Evolutionary conservation across 768 basidiomycete genomes (phyloP).

Genomic region (Suillus subalutaceus): DNA sequence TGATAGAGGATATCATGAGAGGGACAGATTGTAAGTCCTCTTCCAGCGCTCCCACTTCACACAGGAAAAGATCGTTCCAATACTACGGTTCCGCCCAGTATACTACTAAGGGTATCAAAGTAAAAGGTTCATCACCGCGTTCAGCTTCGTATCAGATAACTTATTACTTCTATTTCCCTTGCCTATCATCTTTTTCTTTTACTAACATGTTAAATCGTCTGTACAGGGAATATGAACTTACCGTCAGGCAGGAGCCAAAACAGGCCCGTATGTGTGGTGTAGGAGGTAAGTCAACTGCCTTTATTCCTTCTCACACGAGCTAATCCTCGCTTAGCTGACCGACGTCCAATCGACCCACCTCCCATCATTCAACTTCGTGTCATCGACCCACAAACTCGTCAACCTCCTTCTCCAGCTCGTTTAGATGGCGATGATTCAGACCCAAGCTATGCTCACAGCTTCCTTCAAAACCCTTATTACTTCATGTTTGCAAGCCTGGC

Average conservation of each 20-base stretch:
- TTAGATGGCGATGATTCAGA: slow-evolving; percentile 38
- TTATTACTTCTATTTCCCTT: neutral
- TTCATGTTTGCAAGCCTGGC: slow-evolving; percentile 95
- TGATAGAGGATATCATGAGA: slow-evolving; percentile 31
- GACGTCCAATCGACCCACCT: slow-evolving; percentile 95
- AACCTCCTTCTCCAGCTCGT: slow-evolving; percentile 30
- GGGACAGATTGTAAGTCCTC: slow-evolving; percentile 41
- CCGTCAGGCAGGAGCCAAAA: slow-evolving; percentile 88
- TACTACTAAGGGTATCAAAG: slow-evolving; percentile 7
- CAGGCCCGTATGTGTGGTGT: slow-evolving; percentile 91
- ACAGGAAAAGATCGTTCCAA: slow-evolving; percentile 17
- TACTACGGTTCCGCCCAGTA: slow-evolving; percentile 15
- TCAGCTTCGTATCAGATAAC: slow-evolving; percentile 19
- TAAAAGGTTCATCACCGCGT: slow-evolving; percentile 8
- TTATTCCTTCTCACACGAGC: slow-evolving; percentile 9
- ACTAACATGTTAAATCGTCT: slow-evolving; percentile 10
- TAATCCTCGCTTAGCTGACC: slow-evolving; percentile 62
- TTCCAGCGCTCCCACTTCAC: slow-evolving; percentile 19
- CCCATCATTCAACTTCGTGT: slow-evolving; percentile 96
- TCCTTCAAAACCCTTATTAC: slow-evolving; percentile 91
- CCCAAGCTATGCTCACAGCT: slow-evolving; percentile 54
- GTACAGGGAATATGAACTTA: slow-evolving; percentile 80
- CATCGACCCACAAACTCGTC: slow-evolving; percentile 58
- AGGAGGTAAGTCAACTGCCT: slow-evolving; percentile 62
- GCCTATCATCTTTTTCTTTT: neutral